phyloP scores from a whole-genome alignment of 73 alveolate genomes.

The Stentor roeselii region DNA sequence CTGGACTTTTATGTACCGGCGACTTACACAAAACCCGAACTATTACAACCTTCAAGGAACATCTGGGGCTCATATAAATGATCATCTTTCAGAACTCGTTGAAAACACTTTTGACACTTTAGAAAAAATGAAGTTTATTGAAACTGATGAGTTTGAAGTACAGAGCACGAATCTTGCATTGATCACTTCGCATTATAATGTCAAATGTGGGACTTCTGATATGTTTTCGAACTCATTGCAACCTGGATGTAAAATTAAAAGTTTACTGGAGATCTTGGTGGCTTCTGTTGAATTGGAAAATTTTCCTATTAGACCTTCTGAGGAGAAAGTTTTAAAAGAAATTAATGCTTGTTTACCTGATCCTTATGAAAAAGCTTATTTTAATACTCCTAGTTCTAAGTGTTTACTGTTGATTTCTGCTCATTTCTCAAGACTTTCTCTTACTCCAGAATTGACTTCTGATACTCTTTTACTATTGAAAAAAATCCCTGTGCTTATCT shows the following conservation, averaged over 20 bases:
- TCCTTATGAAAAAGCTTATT: conserved; percentile 23
- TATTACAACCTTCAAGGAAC: conserved; percentile 96
- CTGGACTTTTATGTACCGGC: conserved; percentile 99
- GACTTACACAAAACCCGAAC: conserved; percentile 98
- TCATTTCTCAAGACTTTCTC: conserved; percentile 27
- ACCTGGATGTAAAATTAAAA: not conserved
- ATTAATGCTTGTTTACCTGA: not conserved
- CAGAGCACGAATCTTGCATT: conserved; percentile 69
- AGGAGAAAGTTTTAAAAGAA: conserved; percentile 26
- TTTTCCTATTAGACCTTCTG: not conserved
- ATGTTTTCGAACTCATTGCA: conserved; percentile 53
- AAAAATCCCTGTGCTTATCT: conserved; percentile 9
- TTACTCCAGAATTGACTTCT: conserved; percentile 9
- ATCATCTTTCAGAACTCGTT: conserved; percentile 87
- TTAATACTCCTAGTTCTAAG: conserved; percentile 28
- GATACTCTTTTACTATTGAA: conserved; percentile 23
- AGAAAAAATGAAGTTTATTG: conserved; percentile 64
- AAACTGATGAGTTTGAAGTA: conserved; percentile 60
- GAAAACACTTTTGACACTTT: conserved; percentile 87
- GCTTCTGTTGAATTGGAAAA: conserved; percentile 21
- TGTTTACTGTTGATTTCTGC: conserved; percentile 12
- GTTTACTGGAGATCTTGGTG: conserved; percentile 14
- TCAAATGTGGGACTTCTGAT: conserved; percentile 69
- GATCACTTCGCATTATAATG: conserved; percentile 70
- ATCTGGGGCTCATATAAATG: conserved; percentile 79